Conservation (phyloP, 345 rosid genomes). For the Populus nigra region DNA sequence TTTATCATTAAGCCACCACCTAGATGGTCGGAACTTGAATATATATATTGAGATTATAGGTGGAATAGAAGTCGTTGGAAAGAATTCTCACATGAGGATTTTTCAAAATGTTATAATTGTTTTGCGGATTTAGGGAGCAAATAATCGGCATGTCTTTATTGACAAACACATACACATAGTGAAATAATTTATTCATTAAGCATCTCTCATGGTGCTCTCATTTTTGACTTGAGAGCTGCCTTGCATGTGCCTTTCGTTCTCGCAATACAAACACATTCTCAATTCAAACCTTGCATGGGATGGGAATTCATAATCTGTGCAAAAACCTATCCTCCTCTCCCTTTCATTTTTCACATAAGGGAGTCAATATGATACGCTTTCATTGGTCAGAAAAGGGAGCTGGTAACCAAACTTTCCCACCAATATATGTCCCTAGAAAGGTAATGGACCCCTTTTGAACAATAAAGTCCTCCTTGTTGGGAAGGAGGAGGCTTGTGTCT, state of each 20-base stretch:
- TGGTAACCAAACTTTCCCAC: slow-evolving; percentile 51
- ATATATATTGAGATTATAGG: too few species aligned
- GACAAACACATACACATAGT: neutral
- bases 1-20: too few species aligned
- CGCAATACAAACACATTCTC: neutral
- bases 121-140: neutral
- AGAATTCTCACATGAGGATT: neutral
- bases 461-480: slow-evolving; percentile 34
- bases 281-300: neutral
- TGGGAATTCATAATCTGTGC: neutral
- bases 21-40: too few species aligned
- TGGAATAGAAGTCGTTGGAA: neutral
- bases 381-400: slow-evolving; percentile 47
- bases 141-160: neutral
- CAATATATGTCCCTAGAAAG: slow-evolving; percentile 13
- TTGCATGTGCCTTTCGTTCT: slow-evolving; percentile 10
- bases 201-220: slow-evolving; percentile 1
- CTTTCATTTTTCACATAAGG: neutral
- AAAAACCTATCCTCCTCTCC: neutral
- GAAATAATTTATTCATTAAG: neutral
- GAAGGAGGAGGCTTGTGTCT: slow-evolving; percentile 24
- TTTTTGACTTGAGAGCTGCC: slow-evolving; percentile 15
- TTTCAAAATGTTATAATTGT: neutral
- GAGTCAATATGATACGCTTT: slow-evolving; percentile 4
- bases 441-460: slow-evolving; percentile 29